phyloP scores from a whole-genome alignment of 1,284 basidiomycete species.

The Lentinula novae-zelandiae region DNA sequence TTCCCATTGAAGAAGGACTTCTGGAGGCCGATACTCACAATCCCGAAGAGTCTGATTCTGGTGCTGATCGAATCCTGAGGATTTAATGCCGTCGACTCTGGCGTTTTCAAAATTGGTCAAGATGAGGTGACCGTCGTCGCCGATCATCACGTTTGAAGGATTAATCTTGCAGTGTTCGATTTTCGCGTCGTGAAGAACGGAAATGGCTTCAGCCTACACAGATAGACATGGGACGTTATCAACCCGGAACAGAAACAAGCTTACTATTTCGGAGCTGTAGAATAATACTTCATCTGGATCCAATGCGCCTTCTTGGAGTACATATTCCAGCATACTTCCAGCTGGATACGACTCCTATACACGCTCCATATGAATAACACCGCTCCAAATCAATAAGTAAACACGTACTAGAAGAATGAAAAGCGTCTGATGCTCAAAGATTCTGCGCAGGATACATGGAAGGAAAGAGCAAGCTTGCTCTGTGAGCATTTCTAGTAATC shows the following conservation, averaged over 20 bases:
- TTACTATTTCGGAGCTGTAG: constrained; percentile 65
- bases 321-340: constrained; percentile 57
- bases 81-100: constrained; percentile 25
- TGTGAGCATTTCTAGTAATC: constrained; percentile 50
- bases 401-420: constrained; percentile 49
- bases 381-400: background rate
- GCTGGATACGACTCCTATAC: constrained; percentile 51
- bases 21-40: constrained; percentile 64
- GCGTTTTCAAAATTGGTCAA: constrained; percentile 63
- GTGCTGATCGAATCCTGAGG: constrained; percentile 8
- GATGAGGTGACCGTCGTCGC: constrained; percentile 61
- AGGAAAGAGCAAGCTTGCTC: constrained; percentile 56
- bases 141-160: constrained; percentile 64
- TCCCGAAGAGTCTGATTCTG: constrained; percentile 21
- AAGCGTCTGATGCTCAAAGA: constrained; percentile 60
- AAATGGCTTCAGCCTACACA: constrained; percentile 50
- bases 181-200: constrained; percentile 49
- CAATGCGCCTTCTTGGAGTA: constrained; percentile 54
- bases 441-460: constrained; percentile 58
- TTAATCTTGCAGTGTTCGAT: constrained; percentile 52
- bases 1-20: constrained; percentile 66
- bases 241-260: constrained; percentile 7
- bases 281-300: constrained; percentile 56
- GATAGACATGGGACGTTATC: background rate
- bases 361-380: background rate